Evolutionary conservation across 2,329 filamentous ascomycete genomes (phyloP), one percentile per base, ranked within the genome.

Genomic region (Xylaria sp.): DNA sequence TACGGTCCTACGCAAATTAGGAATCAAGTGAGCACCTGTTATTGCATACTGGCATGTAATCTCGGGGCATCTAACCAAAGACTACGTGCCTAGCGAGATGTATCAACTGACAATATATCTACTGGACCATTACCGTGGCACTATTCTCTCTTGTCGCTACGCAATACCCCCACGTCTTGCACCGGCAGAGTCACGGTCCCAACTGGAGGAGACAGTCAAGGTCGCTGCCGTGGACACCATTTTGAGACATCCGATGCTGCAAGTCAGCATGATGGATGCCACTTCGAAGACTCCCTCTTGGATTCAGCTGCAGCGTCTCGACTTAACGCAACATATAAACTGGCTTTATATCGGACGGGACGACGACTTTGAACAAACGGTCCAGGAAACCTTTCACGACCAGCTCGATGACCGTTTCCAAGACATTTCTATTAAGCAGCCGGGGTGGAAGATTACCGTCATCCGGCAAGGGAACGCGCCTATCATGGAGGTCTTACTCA

Each of bases 91-190:
- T 31, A 70, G 69, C 54, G 69, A 71, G 48, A 37, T 33, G 1
- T 70, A 67, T 58, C 68, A 70, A 46, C 43, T 70, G 27, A 67
- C 68, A 4, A 69, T 71, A 67, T 63, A 69, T 58, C 8, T 60
- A 21, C 60, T 71, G 10, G 64, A 69, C 55, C 68, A 69, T 44
- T 71, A 71, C 48, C 66, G 67, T 17, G 68, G 67, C 43, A 71
- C 66, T 40, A 11, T 43, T 46, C 27, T 71, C 6, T 60, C 67
- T n/a, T 68, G 66, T 47, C 67, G 64, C 48, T 71, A 66, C 62
- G 29, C 10, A 10, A 53, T 68, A 5, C 68, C 68, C 3, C 17
- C 58, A 15, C 31, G n/a, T 51, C 66, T 70, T 49, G 35, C 35
- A 15, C 8, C n/a, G 8, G 17, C 37, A 27, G 55, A 64, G 11